A percentile compares a stretch with the other conserved stretches of the same genome.
Evolutionary conservation across 2,329 filamentous ascomycete genomes (phyloP).

Genomic region (Davidsoniella virescens): DNA sequence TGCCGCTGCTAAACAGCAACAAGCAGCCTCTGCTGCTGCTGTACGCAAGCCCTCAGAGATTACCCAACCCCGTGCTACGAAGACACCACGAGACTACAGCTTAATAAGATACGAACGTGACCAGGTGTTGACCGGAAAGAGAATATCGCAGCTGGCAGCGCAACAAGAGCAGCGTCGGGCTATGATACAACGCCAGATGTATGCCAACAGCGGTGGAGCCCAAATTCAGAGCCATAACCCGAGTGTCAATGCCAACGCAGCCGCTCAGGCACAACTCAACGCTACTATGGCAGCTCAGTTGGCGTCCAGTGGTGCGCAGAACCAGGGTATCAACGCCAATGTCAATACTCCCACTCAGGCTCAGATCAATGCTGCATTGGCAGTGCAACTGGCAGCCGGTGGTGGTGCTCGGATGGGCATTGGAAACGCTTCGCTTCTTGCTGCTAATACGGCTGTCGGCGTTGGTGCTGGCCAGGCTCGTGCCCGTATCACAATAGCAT

Average conservation of each 20-base stretch:
- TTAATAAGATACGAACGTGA: conserved; percentile 78
- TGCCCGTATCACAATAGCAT: conserved; percentile 37
- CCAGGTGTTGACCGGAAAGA: conserved; percentile 41
- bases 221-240: not conserved
- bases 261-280: not conserved
- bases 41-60: conserved; percentile 56
- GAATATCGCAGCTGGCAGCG: conserved; percentile 34
- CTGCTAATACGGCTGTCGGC: conserved; percentile 19
- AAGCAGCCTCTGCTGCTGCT: conserved; percentile 63
- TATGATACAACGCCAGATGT: conserved; percentile 8
- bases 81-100: conserved; percentile 84
- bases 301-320: not conserved
- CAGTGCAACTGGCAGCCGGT: conserved; percentile 1
- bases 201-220: not conserved
- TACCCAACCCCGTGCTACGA: conserved; percentile 33
- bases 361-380: conserved; percentile 5
- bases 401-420: not conserved
- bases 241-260: not conserved
- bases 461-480: conserved; percentile 28
- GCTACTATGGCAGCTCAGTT: conserved; percentile 1
- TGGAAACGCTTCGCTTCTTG: conserved; percentile 12
- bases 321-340: not conserved
- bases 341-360: not conserved
- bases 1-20: conserved; percentile 70
- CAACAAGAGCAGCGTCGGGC: conserved; percentile 40